Base-by-base conservation (phyloP, 768 basidiomycete genomes). In the Leucosporidium scottii region DNA sequence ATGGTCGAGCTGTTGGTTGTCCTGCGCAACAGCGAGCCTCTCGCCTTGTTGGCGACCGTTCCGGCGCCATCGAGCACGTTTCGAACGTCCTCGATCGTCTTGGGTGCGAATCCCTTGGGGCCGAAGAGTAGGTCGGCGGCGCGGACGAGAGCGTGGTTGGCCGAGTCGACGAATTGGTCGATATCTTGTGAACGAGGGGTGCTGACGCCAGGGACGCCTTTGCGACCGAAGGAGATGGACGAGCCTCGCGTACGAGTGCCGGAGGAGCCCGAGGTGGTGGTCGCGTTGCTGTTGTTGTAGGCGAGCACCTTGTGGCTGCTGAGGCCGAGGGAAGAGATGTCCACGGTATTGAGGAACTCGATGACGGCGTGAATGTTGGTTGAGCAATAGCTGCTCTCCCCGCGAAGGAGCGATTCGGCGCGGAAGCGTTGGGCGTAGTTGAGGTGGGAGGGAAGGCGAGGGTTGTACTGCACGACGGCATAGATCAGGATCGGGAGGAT, bases 311-410 rank as follows among this genome's bases (percentile, higher is more conserved):
- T 78, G 55, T 77, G 78, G 12, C 77, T 60, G 3, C 73, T 91
- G 78, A 73, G 79, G 0, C 84, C 86, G 25, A 89, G 79, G 1
- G 82, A 84, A 12, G 83, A 87, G 64, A 96, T 81, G 79, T 97
- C 92, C 47, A 97, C 91, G 76, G 93, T 90, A 79, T 94, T 92
- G 61, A 97, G 81, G 77, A 97, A 99, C 76, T 97, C 93, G 1
- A 90, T 90, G 8, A 94, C 93, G 17, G 94, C 94, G 82, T 93
- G 86, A 49, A 96, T 81, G 78, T 96, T 98, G 77, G 97, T 89
- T 50, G 94, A 82, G 66, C 93, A 97, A 74, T 93, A 99, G 58
- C 86, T 87, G 74, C 91, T 90, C 75, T 97, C 92, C 3, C 93
- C 93, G 82, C 47, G 86, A 53, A 80, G 67, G 58, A 79, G 77